These are phyloP conservation scores for Argentina anserina DNA, from an alignment of 306 rosid genomes.

Conservation along the genomic window DNA sequence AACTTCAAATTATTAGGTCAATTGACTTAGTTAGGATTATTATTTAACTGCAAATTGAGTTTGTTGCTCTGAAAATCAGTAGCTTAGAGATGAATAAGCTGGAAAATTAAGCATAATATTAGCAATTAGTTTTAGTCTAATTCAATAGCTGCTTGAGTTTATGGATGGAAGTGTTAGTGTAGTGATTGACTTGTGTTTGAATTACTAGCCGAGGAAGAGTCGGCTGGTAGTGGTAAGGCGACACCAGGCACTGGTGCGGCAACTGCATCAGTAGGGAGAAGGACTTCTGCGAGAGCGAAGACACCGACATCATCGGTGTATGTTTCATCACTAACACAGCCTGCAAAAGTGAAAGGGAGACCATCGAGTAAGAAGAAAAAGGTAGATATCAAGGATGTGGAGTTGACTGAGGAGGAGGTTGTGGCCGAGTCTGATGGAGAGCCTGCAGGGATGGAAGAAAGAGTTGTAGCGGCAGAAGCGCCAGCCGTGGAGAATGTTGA, in stretches of 20 bases:
- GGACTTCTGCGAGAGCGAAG: constrained; percentile 29
- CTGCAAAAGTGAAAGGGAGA: constrained; percentile 28
- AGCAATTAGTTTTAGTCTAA: not conserved
- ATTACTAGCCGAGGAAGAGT: constrained; percentile 24
- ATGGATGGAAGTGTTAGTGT: not conserved
- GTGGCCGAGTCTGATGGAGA: constrained; percentile 24
- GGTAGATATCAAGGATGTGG: constrained; percentile 21
- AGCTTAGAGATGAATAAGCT: not conserved
- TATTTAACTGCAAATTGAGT: not conserved
- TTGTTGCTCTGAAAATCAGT: not conserved
- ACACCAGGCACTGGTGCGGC: constrained; percentile 19
- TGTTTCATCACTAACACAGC: constrained; percentile 15
- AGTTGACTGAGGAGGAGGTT: constrained; percentile 16
- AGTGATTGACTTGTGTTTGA: not conserved
- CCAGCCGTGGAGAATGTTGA: constrained; percentile 1
- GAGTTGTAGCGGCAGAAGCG: constrained; percentile 13
- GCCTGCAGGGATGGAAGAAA: constrained; percentile 26
- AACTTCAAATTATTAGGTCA: not conserved
- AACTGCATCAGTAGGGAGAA: constrained; percentile 29
- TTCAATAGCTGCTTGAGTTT: not conserved
- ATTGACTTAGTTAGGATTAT: not conserved
- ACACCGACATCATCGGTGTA: constrained; percentile 10
- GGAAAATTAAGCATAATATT: not conserved
- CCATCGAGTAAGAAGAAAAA: constrained; percentile 36
- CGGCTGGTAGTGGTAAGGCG: constrained; percentile 23